These are phyloP conservation scores for Botrytis tulipae DNA, from an alignment of 2,329 filamentous ascomycete genomes.

Conservation along the genomic window DNA sequence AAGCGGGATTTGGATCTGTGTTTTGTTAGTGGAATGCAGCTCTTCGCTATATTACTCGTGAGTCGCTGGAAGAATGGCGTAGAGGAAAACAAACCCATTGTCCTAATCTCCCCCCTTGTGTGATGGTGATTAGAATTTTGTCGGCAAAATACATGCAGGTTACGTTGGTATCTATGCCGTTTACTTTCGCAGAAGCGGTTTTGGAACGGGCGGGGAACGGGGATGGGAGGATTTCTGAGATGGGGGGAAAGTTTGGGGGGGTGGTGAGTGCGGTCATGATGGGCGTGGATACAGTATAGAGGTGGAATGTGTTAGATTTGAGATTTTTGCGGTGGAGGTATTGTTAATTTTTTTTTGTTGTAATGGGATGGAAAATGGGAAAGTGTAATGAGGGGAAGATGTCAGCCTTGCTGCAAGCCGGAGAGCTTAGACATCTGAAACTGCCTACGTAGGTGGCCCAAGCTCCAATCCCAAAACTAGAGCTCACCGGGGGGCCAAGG, in stretches of 20 bases:
- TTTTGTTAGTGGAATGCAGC: too few relatives aligned
- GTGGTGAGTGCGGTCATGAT: background rate
- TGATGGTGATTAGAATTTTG: slow-evolving; percentile 86
- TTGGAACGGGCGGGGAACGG: slow-evolving; percentile 36
- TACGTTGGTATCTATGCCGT: slow-evolving; percentile 69
- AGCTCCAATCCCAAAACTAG: background rate
- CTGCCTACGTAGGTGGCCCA: background rate
- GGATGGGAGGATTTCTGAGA: slow-evolving; percentile 24
- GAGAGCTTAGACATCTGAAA: background rate
- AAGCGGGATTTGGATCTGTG: slow-evolving; percentile 74
- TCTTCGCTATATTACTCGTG: background rate
- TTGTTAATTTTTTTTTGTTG: background rate
- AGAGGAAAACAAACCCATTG: slow-evolving; percentile 70
- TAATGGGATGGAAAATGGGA: background rate
- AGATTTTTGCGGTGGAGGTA: background rate
- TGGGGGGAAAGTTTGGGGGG: background rate
- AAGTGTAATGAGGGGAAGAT: background rate
- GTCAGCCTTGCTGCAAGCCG: slow-evolving; percentile 5
- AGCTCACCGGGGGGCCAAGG: too few relatives aligned
- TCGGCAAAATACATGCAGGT: slow-evolving; percentile 75
- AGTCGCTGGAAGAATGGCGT: too few relatives aligned
- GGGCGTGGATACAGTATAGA: background rate
- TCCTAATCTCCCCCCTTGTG: slow-evolving; percentile 78
- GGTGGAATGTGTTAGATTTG: background rate
- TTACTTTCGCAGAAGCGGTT: slow-evolving; percentile 58